Conservation (phyloP, 1,284 basidiomycete species). For the Porogramme epimiltina region DNA sequence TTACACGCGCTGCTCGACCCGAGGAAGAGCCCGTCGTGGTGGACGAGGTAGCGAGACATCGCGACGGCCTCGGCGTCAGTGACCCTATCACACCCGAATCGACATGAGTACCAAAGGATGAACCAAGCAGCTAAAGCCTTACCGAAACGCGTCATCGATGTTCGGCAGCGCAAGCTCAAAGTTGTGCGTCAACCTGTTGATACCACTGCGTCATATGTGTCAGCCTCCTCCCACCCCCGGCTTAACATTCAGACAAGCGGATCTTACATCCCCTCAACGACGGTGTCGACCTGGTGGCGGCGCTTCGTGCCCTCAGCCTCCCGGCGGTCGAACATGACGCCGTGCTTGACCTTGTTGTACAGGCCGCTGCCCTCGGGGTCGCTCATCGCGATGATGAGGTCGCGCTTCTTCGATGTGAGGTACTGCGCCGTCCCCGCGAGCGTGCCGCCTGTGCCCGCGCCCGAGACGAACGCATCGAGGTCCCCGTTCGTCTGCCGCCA, state of each 20-base stretch:
- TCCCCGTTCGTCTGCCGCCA: constrained; percentile 89
- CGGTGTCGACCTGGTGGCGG: constrained; percentile 91
- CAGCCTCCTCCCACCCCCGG: background rate
- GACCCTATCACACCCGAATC: constrained; percentile 52
- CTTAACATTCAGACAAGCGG: too few species aligned
- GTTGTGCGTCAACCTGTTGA: constrained; percentile 87
- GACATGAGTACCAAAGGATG: background rate
- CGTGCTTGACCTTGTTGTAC: constrained; percentile 92
- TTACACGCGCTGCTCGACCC: constrained; percentile 98
- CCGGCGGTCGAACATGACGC: constrained; percentile 91
- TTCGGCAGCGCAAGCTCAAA: constrained; percentile 79
- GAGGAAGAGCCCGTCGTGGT: constrained; percentile 91
- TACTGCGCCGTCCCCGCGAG: constrained; percentile 85
- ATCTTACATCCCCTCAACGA: constrained; percentile 84
- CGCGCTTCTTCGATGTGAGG: constrained; percentile 70
- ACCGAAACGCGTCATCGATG: constrained; percentile 90
- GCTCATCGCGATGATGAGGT: constrained; percentile 75
- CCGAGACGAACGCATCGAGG: constrained; percentile 90
- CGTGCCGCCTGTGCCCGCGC: constrained; percentile 97
- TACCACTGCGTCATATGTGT: constrained; percentile 59
- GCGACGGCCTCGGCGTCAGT: constrained; percentile 89
- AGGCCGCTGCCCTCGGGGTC: constrained; percentile 96
- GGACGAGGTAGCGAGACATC: constrained; percentile 89
- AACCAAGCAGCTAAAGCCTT: constrained; percentile 13
- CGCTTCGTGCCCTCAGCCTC: constrained; percentile 96